Evolutionary conservation across 1,284 basidiomycete species (phyloP).

Genomic region (Apiotrichum sp.): DNA sequence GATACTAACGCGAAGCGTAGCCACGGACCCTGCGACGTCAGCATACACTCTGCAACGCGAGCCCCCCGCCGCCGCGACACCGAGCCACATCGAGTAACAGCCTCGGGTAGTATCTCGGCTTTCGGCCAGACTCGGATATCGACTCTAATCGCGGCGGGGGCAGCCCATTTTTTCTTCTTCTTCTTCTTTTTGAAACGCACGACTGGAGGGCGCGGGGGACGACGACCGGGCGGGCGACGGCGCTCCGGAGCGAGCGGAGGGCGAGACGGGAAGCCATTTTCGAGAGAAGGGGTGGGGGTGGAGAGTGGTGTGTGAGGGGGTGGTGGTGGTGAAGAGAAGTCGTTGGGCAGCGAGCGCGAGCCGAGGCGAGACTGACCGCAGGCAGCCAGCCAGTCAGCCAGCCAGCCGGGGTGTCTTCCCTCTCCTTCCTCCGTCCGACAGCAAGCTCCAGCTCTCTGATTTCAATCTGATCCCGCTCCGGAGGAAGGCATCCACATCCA

Average conservation of each 20-base stretch:
- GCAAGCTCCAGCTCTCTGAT: neutral
- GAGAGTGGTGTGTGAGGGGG: constrained; percentile 4
- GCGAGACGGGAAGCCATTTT: constrained; percentile 49
- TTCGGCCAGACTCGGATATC: too few relatives aligned
- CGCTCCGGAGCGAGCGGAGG: constrained; percentile 43
- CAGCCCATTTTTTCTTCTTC: too few relatives aligned
- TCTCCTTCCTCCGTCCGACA: neutral
- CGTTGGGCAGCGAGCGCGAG: constrained; percentile 2
- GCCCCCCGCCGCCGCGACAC: neutral
- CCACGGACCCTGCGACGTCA: constrained; percentile 28
- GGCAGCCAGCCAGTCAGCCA: neutral
- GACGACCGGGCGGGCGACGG: constrained; percentile 36
- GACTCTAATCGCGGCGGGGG: neutral
- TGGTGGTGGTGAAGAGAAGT: constrained; percentile 12
- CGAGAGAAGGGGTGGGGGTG: constrained; percentile 25
- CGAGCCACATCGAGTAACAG: too few relatives aligned
- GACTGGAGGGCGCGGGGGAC: constrained; percentile 32
- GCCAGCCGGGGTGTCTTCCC: neutral
- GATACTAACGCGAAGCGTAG: constrained; percentile 39
- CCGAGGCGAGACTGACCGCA: constrained; percentile 9
- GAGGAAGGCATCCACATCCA: too few relatives aligned
- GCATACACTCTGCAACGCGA: neutral
- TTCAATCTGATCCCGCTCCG: neutral
- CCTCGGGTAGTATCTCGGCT: too few relatives aligned
- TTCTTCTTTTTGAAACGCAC: constrained; percentile 15